These are phyloP conservation scores for Secale cereale DNA, from an alignment of 176 grass and related monocot genomes.

Conservation along the genomic window DNA sequence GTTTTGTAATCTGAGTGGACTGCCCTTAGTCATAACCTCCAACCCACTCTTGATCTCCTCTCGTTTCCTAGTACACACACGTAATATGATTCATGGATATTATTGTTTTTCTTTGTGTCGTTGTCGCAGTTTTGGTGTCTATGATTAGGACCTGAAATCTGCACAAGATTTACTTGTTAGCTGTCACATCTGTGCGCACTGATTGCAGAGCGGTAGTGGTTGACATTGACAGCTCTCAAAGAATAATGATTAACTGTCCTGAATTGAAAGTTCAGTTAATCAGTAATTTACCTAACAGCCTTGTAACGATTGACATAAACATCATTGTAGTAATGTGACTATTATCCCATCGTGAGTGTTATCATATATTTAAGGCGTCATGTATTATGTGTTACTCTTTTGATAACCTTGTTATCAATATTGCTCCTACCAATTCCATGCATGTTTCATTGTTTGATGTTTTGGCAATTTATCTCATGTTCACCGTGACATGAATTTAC, in stretches of 20 bases:
- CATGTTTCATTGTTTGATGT: background rate
- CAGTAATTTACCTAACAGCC: background rate
- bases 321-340: background rate
- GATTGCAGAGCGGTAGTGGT: constrained; percentile 8
- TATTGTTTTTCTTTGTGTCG: constrained; percentile 3
- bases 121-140: background rate
- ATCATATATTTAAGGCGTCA: background rate
- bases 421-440: background rate
- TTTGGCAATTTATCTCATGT: background rate
- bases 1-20: background rate
- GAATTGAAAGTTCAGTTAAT: background rate
- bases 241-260: background rate
- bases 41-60: background rate
- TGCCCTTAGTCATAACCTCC: background rate
- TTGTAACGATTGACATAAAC: background rate
- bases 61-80: background rate
- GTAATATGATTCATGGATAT: background rate
- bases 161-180: background rate
- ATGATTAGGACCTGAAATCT: background rate
- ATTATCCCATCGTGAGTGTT: background rate
- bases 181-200: background rate
- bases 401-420: background rate
- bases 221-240: constrained; percentile 2
- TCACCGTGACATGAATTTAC: background rate
- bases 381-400: background rate